phyloP scores from a whole-genome alignment of 352 stramenopile genomes.

The Phytopythium sindhum region DNA sequence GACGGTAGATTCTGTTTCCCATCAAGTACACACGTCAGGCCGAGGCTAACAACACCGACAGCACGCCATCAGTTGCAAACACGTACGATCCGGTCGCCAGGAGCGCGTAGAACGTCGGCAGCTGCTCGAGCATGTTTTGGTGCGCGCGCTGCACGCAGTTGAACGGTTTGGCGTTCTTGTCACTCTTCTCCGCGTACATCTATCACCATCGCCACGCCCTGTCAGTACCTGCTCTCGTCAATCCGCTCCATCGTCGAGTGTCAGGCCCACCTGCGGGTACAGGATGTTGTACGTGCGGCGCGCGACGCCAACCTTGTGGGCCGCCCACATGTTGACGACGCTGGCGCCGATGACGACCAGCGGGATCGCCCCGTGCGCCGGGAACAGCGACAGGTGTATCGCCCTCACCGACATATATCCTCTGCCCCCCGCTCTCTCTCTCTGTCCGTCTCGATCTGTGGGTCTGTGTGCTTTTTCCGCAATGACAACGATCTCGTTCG shows the following conservation, averaged over 20 bases:
- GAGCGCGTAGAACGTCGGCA: slow-evolving; percentile 33
- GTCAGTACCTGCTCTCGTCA: neutral
- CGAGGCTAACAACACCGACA: neutral
- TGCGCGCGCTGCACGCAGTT: slow-evolving; percentile 84
- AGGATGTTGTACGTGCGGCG: slow-evolving; percentile 65
- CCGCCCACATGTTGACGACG: slow-evolving; percentile 59
- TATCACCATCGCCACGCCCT: neutral
- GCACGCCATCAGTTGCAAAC: neutral
- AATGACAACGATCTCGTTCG: slow-evolving; percentile 8
- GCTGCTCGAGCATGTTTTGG: slow-evolving; percentile 79
- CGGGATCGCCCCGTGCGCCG: slow-evolving; percentile 57
- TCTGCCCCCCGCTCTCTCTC: neutral
- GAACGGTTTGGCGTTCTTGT: slow-evolving; percentile 66
- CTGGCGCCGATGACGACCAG: slow-evolving; percentile 49
- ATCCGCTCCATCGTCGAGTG: neutral
- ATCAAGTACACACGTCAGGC: neutral
- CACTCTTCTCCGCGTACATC: slow-evolving; percentile 65
- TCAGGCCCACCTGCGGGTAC: slow-evolving; percentile 41
- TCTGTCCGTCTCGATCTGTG: neutral
- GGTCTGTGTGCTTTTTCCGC: neutral
- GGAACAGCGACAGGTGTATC: slow-evolving; percentile 47
- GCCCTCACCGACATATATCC: slow-evolving; percentile 35
- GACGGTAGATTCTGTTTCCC: slow-evolving; percentile 34
- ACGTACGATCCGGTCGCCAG: slow-evolving; percentile 42
- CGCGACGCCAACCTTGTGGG: slow-evolving; percentile 47